These are phyloP conservation scores for Sarcocystis neurona DNA, from an alignment of 169 alveolate genomes.

Conservation along the genomic window DNA sequence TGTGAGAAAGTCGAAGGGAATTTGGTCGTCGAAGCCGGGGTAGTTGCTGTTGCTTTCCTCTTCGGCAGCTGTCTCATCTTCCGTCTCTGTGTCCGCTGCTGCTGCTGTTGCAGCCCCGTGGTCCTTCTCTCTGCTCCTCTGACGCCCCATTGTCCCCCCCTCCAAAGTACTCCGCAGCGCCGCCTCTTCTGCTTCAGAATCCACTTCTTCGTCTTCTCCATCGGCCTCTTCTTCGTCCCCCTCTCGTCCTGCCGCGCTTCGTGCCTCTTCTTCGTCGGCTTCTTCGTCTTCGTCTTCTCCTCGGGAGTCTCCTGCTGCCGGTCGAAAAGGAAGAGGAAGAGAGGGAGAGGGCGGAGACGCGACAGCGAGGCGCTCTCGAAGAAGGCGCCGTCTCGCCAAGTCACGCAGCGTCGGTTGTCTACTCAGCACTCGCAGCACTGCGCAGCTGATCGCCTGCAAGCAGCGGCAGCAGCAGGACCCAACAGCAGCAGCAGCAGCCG, in stretches of 20 bases:
- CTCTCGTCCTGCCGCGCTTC: not conserved
- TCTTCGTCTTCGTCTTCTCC: not conserved
- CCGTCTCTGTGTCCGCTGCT: too few relatives aligned
- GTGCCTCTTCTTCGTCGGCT: not conserved
- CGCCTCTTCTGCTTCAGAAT: too few relatives aligned
- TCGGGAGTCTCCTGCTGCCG: not conserved
- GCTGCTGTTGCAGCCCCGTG: too few relatives aligned
- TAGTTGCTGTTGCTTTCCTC: too few relatives aligned
- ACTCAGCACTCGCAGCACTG: constrained; percentile 23
- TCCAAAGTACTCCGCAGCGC: too few relatives aligned
- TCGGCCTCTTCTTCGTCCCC: not conserved
- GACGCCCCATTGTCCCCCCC: too few relatives aligned
- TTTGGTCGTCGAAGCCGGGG: constrained; percentile 21
- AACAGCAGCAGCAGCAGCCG: not conserved
- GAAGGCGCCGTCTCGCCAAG: constrained; percentile 39
- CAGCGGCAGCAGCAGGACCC: not conserved
- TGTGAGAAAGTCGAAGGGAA: not conserved
- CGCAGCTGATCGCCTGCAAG: constrained; percentile 39
- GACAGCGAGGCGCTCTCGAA: not conserved
- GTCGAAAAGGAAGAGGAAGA: not conserved
- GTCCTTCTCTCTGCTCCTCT: too few relatives aligned
- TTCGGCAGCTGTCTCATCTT: too few relatives aligned
- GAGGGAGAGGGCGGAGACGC: not conserved
- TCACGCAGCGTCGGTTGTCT: constrained; percentile 49
- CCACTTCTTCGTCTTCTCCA: too few relatives aligned